phyloP scores from a whole-genome alignment of 441 rosid genomes.

The Gossypium aridum region DNA sequence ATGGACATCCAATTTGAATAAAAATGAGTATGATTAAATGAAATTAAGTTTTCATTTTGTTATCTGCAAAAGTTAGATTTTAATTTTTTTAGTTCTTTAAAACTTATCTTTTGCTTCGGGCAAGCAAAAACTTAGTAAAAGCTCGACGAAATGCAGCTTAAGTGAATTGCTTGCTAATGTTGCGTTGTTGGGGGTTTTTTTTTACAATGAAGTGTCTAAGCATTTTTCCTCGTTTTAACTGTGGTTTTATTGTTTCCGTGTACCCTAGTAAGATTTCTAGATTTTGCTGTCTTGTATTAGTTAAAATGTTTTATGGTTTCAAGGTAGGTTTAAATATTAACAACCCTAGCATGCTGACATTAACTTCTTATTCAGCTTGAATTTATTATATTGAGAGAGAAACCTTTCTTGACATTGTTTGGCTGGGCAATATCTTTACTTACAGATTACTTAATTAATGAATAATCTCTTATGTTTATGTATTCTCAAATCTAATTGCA shows the following conservation, averaged over 20 bases:
- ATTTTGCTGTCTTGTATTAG: too few species aligned
- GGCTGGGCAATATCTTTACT: neutral
- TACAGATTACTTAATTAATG: neutral
- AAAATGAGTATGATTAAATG: neutral
- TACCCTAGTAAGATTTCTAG: too few species aligned
- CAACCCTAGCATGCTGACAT: neutral
- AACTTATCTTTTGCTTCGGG: neutral
- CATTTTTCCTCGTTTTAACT: neutral
- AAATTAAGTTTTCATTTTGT: neutral
- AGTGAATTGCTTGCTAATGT: neutral
- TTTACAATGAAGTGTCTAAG: neutral
- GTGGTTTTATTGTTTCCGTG: neutral
- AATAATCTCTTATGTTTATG: neutral
- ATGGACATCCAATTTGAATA: neutral
- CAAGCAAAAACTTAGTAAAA: neutral
- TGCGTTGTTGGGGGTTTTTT: neutral
- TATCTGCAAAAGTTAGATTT: neutral
- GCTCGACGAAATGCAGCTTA: neutral
- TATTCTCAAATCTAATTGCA: neutral
- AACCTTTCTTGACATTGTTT: neutral
- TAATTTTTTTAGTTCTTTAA: neutral
- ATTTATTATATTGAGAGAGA: neutral
- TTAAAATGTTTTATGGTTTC: neutral
- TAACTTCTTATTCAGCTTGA: neutral
- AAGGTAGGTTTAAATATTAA: neutral